These are phyloP conservation scores for Stachybotrys chlorohalonatus DNA, from an alignment of 2,329 filamentous ascomycete genomes.

Conservation along the genomic window DNA sequence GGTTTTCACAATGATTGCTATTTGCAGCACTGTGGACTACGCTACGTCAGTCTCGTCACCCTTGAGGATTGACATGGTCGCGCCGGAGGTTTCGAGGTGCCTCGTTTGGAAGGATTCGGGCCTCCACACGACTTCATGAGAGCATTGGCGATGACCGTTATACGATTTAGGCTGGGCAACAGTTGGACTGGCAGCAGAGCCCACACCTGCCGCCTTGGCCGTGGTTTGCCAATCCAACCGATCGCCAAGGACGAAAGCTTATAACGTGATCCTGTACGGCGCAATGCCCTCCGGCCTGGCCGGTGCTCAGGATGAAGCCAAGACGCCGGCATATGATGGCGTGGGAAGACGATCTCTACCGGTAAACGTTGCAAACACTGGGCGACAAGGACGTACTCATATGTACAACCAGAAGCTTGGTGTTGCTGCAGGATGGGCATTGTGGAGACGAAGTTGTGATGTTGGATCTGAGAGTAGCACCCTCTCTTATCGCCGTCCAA, in stretches of 20 bases:
- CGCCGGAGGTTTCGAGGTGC: not conserved
- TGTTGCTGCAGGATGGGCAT: not conserved
- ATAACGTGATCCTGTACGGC: not conserved
- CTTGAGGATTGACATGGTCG: not conserved
- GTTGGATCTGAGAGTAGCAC: not conserved
- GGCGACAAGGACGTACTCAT: not conserved
- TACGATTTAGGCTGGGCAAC: not conserved
- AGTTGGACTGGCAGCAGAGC: not conserved
- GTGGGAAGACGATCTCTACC: not conserved
- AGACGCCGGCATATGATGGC: not conserved
- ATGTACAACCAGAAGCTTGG: not conserved
- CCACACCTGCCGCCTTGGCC: not conserved
- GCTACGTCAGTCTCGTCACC: not conserved
- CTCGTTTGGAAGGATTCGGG: not conserved
- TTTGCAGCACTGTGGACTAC: not conserved
- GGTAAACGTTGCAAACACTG: not conserved
- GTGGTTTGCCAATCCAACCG: not conserved
- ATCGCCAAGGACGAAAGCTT: not conserved
- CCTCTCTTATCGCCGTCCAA: not conserved
- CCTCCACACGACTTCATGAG: no score
- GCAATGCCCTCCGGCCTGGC: not conserved
- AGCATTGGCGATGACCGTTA: not conserved
- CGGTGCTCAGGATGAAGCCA: not conserved
- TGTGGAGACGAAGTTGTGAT: not conserved
- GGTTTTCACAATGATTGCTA: not conserved